Evolutionary conservation across 345 rosid genomes (phyloP).

Genomic region (Arabidopsis thaliana): DNA sequence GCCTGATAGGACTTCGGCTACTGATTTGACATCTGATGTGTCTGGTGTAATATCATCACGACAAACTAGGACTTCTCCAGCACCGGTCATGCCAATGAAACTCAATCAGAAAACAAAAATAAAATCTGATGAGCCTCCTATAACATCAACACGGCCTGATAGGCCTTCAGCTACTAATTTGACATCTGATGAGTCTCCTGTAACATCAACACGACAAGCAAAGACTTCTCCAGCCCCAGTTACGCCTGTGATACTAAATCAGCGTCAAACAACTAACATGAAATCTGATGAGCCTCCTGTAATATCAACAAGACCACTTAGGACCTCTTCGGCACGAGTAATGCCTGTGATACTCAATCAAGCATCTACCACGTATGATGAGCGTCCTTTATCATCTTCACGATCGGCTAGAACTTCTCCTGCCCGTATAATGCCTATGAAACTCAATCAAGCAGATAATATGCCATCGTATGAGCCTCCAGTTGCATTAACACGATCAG

Average conservation of each 20-base stretch:
- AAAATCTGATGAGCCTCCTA: slow-evolving; percentile 31
- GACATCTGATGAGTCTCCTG: slow-evolving; percentile 33
- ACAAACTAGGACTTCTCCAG: slow-evolving; percentile 30
- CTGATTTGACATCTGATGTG: slow-evolving; percentile 34
- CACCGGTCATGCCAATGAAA: slow-evolving; percentile 30
- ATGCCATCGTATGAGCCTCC: slow-evolving; percentile 34
- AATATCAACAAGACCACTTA: slow-evolving; percentile 36
- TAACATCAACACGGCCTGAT: slow-evolving; percentile 30
- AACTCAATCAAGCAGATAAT: slow-evolving; percentile 40
- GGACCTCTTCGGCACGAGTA: slow-evolving; percentile 37
- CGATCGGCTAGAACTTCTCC: slow-evolving; percentile 45
- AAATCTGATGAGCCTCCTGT: slow-evolving; percentile 41
- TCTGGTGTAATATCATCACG: slow-evolving; percentile 25
- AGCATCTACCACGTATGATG: slow-evolving; percentile 34
- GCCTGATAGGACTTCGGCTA: slow-evolving; percentile 21
- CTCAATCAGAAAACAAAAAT: slow-evolving; percentile 31
- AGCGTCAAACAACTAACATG: slow-evolving; percentile 37
- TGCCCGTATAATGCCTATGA: slow-evolving; percentile 29
- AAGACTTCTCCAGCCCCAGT: slow-evolving; percentile 29
- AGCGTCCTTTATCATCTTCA: slow-evolving; percentile 37
- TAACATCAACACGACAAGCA: slow-evolving; percentile 23
- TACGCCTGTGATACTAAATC: slow-evolving; percentile 26
- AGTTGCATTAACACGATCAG: slow-evolving; percentile 36
- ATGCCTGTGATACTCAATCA: slow-evolving; percentile 38
- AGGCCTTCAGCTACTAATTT: slow-evolving; percentile 29